Evolutionary conservation across 2,329 filamentous ascomycete species (phyloP), one percentile per base, ranked within the genome.

Genomic region (Cercospora sp.): DNA sequence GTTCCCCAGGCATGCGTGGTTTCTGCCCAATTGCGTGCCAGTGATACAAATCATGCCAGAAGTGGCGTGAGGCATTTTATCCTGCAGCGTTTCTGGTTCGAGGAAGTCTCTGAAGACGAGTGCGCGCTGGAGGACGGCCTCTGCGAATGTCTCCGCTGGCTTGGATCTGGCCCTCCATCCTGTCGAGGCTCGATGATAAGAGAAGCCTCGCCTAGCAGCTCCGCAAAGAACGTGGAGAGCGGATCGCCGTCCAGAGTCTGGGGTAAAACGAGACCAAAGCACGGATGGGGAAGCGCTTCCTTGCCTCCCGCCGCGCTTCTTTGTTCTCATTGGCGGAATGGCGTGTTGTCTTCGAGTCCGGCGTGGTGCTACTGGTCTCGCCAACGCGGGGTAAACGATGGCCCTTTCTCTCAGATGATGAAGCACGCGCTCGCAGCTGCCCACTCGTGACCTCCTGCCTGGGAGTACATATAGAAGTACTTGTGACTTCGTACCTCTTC

Each of bases 21-120:
- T 61, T 60, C 53, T 63, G 55, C 60, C 65, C 65, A 63, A 67
- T 64, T 31, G 59, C 60, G 53, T 63, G 65, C 60, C 48, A 51
- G 60, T 53, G 60, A 63, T 67, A 62, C 63, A 33, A 51, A 57
- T 64, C 60, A 33, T 51, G 45, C 59, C 40, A 66, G 57, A 30
- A 40, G 51, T 66, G 45, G 59, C 65, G 59, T 67, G 65, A 67
- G 60, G 36, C 28, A 42, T 55, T 42, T 51, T 59, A 40, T 40
- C 36, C 5, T 48, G 55, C 51, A 5, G 48, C 51, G 1, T 12
- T 59, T 6, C 42, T 28, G 30, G 18, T 18, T 13, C n/a, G 40
- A 45, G 30, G 40, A 42, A 7, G 36, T 42, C 36, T 42, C 5
- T 16, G 36, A 42, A 42, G 36, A 6, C 5, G 2, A 3, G 1